phyloP scores from a whole-genome alignment of 495 filamentous ascomycete genomes.

The Hypoxylon lienhwacheense region DNA sequence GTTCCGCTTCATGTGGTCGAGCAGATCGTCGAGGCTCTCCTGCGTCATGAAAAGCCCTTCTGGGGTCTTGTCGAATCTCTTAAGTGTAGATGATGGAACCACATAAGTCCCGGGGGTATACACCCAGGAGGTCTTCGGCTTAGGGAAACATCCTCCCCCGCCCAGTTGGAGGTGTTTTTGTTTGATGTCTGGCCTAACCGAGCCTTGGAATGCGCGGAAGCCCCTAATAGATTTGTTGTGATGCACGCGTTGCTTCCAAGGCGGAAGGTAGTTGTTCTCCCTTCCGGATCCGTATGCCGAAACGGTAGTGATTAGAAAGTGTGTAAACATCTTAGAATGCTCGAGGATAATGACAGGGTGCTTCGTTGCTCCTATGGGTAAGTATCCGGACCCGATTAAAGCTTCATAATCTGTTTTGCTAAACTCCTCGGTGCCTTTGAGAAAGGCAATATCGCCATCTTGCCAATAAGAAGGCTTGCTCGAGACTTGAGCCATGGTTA shows the following conservation, averaged over 20 bases:
- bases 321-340: conserved; percentile 7
- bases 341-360: conserved; percentile 43
- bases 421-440: conserved; percentile 23
- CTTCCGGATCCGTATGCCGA: conserved; percentile 37
- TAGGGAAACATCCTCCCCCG: conserved; percentile 24
- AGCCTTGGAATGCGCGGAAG: conserved; percentile 41
- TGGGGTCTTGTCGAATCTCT: conserved; percentile 20
- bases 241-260: conserved; percentile 36
- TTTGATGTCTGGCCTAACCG: background rate
- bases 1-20: background rate
- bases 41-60: conserved; percentile 4
- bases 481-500: no score
- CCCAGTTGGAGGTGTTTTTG: conserved; percentile 27
- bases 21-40: conserved; percentile 20
- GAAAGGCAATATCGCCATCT: conserved; percentile 38
- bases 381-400: conserved; percentile 23
- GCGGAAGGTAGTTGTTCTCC: conserved; percentile 30
- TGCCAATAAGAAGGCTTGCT: conserved; percentile 16
- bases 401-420: background rate
- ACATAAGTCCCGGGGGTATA: conserved; percentile 28
- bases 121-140: conserved; percentile 40
- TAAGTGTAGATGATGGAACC: conserved; percentile 28
- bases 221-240: conserved; percentile 5
- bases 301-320: conserved; percentile 37
- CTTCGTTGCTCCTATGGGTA: conserved; percentile 23